Conservation (phyloP, 2,329 filamentous ascomycete species). For the Ophiostoma tasmaniense region DNA sequence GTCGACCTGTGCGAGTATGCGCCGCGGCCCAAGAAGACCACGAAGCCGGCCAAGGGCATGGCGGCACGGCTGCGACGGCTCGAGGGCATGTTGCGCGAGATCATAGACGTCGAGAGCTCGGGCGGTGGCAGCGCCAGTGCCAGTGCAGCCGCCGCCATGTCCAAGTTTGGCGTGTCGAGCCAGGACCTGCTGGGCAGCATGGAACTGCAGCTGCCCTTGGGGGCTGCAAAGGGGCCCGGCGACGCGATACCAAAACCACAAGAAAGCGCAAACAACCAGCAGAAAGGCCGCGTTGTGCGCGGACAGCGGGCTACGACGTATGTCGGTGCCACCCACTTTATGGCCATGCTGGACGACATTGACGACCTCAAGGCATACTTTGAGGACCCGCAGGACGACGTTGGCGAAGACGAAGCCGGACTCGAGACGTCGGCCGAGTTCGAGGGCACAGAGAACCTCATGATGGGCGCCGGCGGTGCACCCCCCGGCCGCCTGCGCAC, state of each 20-base stretch:
- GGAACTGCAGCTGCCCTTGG: background rate
- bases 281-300: constrained; percentile 35
- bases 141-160: constrained; percentile 15
- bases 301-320: constrained; percentile 40
- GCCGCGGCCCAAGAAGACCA: constrained; percentile 35
- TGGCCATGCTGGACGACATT: constrained; percentile 54
- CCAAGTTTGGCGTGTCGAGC: constrained; percentile 16
- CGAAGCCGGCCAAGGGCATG: constrained; percentile 39
- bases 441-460: constrained; percentile 33
- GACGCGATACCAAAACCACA: constrained; percentile 25
- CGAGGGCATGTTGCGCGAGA: constrained; percentile 49
- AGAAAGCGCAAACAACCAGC: background rate
- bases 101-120: constrained; percentile 35
- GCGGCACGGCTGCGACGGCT: constrained; percentile 46
- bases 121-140: background rate
- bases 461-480: constrained; percentile 25
- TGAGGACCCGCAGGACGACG: constrained; percentile 36
- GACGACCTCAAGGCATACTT: constrained; percentile 52
- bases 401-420: constrained; percentile 29
- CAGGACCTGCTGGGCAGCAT: constrained; percentile 7
- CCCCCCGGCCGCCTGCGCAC: constrained; percentile 29
- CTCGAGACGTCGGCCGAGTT: constrained; percentile 21
- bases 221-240: too few species aligned
- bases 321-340: constrained; percentile 51
- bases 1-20: constrained; percentile 41